Percentiles rank a stretch among this genome's conserved stretches.
Evolutionary conservation across 148 eudicot genomes (phyloP).

Genomic region (Bassia scoparia): DNA sequence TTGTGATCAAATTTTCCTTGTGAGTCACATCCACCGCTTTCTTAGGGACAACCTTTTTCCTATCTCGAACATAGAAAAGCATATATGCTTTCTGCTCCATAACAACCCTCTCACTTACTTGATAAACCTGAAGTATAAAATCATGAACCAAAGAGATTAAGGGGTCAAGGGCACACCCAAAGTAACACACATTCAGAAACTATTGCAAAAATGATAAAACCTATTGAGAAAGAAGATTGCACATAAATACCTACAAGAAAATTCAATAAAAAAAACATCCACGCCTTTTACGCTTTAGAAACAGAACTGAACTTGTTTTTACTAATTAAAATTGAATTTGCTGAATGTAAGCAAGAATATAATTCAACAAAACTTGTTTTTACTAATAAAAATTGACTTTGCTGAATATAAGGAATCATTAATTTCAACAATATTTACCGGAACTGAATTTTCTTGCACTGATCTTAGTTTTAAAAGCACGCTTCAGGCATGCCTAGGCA

Average conservation of each 20-base stretch:
- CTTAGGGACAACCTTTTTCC: conserved; percentile 38
- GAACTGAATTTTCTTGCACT: too few species aligned
- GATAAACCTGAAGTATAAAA: conserved; percentile 51
- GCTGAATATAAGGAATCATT: too few species aligned
- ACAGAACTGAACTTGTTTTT: too few species aligned
- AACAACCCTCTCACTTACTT: conserved; percentile 69
- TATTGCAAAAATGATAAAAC: background rate
- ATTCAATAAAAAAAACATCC: background rate
- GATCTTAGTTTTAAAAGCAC: too few species aligned
- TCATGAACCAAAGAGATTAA: conserved; percentile 7
- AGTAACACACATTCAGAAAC: background rate
- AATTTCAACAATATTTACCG: too few species aligned
- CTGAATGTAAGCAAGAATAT: too few species aligned
- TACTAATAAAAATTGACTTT: too few species aligned
- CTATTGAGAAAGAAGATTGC: background rate
- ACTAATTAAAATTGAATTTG: too few species aligned
- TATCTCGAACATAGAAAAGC: conserved; percentile 79
- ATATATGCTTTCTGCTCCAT: conserved; percentile 96
- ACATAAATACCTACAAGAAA: background rate
- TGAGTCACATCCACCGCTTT: conserved; percentile 46
- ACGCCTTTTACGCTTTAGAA: background rate
- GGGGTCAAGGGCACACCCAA: background rate
- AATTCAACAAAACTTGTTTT: too few species aligned
- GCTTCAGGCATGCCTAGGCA: too few species aligned
- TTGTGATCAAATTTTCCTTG: conserved; percentile 36